Evolutionary conservation across 2,329 filamentous ascomycete species (phyloP).

Genomic region (Drechslera avenae): DNA sequence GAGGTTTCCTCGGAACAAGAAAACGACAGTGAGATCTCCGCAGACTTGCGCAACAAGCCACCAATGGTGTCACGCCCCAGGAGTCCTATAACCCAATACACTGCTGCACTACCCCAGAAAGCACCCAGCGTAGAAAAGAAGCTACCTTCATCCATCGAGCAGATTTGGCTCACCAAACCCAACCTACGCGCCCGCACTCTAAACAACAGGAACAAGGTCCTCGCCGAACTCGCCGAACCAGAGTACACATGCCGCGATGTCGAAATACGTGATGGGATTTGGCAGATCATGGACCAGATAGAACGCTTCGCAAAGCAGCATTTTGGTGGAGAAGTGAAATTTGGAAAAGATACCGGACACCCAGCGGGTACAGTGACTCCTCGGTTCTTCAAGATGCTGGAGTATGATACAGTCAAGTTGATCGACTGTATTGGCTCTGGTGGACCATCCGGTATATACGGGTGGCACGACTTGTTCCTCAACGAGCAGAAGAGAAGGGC

Average conservation of each 20-base stretch:
- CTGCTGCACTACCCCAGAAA: too few species aligned
- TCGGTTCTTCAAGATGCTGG: constrained; percentile 9
- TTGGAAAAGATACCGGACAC: too few species aligned
- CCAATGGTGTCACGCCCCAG: too few species aligned
- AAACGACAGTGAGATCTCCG: too few species aligned
- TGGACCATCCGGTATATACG: constrained; percentile 25
- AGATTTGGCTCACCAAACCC: neutral
- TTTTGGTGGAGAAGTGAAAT: constrained; percentile 6
- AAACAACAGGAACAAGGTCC: neutral
- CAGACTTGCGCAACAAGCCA: too few species aligned
- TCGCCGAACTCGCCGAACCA: constrained; percentile 18
- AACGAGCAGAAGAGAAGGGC: constrained; percentile 24
- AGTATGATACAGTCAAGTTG: constrained; percentile 25
- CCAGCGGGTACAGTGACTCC: neutral
- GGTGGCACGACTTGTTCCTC: constrained; percentile 35
- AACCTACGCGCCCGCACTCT: constrained; percentile 7
- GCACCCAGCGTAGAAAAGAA: neutral
- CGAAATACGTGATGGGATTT: constrained; percentile 34
- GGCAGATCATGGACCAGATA: constrained; percentile 24
- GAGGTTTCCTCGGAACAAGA: too few species aligned
- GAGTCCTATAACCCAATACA: too few species aligned
- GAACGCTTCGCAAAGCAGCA: neutral
- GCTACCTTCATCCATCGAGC: accelerated
- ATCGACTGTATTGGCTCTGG: constrained; percentile 35
- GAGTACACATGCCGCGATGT: constrained; percentile 30